Percentiles rank a stretch among this genome's conserved stretches.
Conservation (phyloP, 2,329 filamentous ascomycete genomes). For the Colletotrichum sansevieriae region DNA sequence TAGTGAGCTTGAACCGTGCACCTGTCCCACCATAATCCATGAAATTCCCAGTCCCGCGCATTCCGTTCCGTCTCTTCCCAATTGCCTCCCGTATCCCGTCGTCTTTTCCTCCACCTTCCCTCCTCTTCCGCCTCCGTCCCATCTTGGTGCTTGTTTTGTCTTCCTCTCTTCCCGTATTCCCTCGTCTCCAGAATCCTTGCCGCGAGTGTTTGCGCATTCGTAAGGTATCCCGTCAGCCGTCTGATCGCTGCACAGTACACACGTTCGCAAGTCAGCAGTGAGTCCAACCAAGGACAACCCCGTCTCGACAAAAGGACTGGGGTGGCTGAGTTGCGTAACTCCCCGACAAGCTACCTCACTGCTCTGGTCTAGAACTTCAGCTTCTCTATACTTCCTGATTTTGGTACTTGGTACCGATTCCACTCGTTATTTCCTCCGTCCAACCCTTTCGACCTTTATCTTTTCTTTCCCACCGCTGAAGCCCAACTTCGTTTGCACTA, state of each 20-base stretch:
- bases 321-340: conserved; percentile 32
- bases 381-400: conserved; percentile 17
- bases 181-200: neutral
- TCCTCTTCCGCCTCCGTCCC: conserved; percentile 27
- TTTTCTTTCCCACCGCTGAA: conserved; percentile 9
- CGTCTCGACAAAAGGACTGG: conserved; percentile 22
- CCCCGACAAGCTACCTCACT: conserved; percentile 1
- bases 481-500: conserved; percentile 14
- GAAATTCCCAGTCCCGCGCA: conserved; percentile 30
- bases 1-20: conserved; percentile 30
- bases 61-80: conserved; percentile 31
- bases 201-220: neutral
- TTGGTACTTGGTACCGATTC: conserved; percentile 67
- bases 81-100: conserved; percentile 11
- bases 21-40: conserved; percentile 8
- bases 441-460: conserved; percentile 13
- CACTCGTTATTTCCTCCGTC: conserved; percentile 58
- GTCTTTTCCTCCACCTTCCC: conserved; percentile 11
- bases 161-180: neutral
- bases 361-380: conserved; percentile 13
- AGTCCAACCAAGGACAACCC: conserved; percentile 13
- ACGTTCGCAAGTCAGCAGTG: conserved; percentile 7
- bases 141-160: conserved; percentile 26
- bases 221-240: neutral
- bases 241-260: conserved; percentile 3